Base-by-base conservation (phyloP, 495 filamentous ascomycete genomes). In the Hypoxylon intermedium region DNA sequence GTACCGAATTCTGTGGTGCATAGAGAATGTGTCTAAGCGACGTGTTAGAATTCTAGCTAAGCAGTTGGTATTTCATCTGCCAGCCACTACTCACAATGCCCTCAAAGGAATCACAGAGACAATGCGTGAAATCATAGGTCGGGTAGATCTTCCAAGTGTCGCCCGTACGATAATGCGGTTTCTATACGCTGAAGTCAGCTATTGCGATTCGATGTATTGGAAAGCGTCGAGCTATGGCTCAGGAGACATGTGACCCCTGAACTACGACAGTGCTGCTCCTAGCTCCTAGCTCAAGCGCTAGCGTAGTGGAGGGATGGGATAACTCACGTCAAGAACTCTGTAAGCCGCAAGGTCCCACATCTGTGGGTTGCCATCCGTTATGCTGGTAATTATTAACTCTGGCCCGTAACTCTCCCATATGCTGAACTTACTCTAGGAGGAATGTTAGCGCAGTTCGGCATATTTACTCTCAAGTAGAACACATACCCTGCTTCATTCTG, bases 71-170 rank as follows among this genome's bases (percentile, higher is more conserved):
- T 11, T 9, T n/a, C n/a, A n/a, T n/a, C n/a, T n/a, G n/a, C n/a
- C n/a, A n/a, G 0, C 9, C 3, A 6, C 16, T 9, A 65, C 62
- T 60, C 43, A 65, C 62, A 34, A 97, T 93, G 21, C 80, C 82
- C 75, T 97, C 93, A 48, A 94, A 90, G 65, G 86, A 88, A 81
- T 94, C 92, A 62, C 88, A 92, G n/a, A 96, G 78, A 58, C 89
- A 89, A 74, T 96, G 90, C 6, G 92, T 89, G 63, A 96, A 93
- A 69, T 96, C 93, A 69, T 97, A 96, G 0, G 92, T 92, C 0
- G 92, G 93, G 63, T 93, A 96, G 40, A 96, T 90, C 64, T 81
- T 84, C 89, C 90, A 96, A 69, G 87, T 82, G 53, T 80, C 73
- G 5, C 85, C 87, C 0, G 92, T 92, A 40, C 87, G 80, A 69